These are phyloP conservation scores for Diaporthe sp. DNA, from an alignment of 2,329 filamentous ascomycete genomes.

Conservation along the genomic window DNA sequence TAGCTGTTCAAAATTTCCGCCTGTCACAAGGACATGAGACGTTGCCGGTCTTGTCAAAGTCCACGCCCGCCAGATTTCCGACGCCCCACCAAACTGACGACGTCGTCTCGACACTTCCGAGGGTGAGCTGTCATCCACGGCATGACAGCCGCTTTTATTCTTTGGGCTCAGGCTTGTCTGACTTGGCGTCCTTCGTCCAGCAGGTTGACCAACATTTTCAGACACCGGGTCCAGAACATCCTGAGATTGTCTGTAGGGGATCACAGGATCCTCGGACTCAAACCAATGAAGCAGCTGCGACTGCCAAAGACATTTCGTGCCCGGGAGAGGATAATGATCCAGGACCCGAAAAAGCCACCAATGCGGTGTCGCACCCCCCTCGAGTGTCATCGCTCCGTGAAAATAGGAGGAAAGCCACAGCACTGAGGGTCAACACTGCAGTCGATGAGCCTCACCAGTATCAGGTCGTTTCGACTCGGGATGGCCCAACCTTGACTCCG, in stretches of 20 bases:
- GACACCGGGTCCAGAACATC: not conserved
- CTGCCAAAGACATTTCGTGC: not conserved
- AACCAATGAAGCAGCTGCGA: not conserved
- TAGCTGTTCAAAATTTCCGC: not conserved
- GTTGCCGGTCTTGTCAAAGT: not conserved
- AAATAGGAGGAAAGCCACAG: conserved; percentile 29
- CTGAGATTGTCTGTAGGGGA: not conserved
- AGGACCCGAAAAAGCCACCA: not conserved
- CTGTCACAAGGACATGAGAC: not conserved
- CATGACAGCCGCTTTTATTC: conserved; percentile 44
- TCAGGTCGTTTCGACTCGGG: conserved; percentile 39
- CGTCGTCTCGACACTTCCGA: not conserved
- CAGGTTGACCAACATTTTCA: conserved; percentile 43
- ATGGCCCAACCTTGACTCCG: conserved; percentile 58
- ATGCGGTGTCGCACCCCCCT: conserved; percentile 30
- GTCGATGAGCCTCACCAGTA: conserved; percentile 35
- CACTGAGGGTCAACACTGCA: conserved; percentile 22
- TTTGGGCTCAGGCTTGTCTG: conserved; percentile 43
- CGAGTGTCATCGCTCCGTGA: conserved; percentile 37
- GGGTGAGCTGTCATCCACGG: conserved; percentile 18
- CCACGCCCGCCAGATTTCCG: not conserved
- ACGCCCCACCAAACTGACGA: not conserved
- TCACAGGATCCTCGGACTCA: not conserved
- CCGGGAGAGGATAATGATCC: not conserved
- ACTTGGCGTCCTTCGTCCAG: conserved; percentile 46